Conservation (phyloP, 768 basidiomycete genomes). For the Dacryopinax spathularia region DNA sequence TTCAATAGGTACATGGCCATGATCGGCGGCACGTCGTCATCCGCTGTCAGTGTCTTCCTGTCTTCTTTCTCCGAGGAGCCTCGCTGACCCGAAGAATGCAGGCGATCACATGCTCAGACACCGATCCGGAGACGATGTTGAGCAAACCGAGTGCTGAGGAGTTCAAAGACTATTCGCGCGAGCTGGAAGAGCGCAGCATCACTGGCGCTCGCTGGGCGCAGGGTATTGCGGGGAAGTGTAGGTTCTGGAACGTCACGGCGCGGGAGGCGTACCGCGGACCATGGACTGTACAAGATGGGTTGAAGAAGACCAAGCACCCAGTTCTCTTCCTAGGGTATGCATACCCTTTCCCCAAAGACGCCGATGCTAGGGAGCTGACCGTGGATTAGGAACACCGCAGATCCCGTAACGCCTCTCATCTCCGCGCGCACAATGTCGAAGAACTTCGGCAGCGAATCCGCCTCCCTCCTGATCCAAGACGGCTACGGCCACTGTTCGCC, state of each 20-base stretch:
- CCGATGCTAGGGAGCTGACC: conserved; percentile 7
- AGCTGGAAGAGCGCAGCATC: conserved; percentile 5
- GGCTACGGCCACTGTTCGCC: conserved; percentile 15
- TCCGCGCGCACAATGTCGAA: conserved; percentile 9
- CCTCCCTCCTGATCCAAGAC: conserved; percentile 11
- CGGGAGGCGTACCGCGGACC: conserved; percentile 12
- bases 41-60: neutral
- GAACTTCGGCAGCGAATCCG: conserved; percentile 10
- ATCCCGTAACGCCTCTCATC: conserved; percentile 14
- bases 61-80: neutral
- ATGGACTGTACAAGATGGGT: conserved; percentile 10
- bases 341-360: neutral
- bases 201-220: conserved; percentile 11
- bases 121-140: neutral
- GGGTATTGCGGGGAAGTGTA: conserved; percentile 10
- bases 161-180: conserved; percentile 3
- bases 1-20: conserved; percentile 8
- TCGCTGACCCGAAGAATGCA: neutral
- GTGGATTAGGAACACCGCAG: conserved; percentile 12
- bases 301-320: conserved; percentile 12
- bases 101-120: conserved; percentile 14
- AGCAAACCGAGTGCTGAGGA: neutral
- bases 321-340: neutral
- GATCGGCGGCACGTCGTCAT: neutral
- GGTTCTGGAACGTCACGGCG: conserved; percentile 8